These are phyloP conservation scores for Tricholoma matsutake DNA, from an alignment of 768 basidiomycete genomes.

Conservation along the genomic window DNA sequence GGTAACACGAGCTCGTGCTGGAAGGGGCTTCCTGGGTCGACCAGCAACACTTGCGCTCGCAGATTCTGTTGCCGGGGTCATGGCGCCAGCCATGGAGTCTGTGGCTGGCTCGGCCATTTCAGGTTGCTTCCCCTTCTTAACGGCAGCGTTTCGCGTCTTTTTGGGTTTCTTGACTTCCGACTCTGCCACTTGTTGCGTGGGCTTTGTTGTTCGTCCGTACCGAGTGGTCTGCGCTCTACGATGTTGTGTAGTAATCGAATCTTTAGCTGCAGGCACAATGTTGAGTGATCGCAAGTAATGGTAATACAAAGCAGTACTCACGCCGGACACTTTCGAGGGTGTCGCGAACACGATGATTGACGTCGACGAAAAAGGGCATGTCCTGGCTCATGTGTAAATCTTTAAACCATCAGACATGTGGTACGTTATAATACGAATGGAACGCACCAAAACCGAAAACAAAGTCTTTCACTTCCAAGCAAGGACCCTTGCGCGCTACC, in stretches of 20 bases:
- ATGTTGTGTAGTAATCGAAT: background rate
- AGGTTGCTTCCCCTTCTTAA: background rate
- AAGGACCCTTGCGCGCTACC: constrained; percentile 6
- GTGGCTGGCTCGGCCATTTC: background rate
- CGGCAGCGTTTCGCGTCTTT: too few relatives aligned
- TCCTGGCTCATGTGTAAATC: constrained; percentile 10
- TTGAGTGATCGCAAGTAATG: background rate
- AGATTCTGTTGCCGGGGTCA: background rate
- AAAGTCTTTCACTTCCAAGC: constrained; percentile 15
- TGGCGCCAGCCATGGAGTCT: background rate
- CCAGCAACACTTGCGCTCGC: background rate
- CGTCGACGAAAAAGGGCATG: constrained; percentile 1
- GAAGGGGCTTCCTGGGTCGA: background rate
- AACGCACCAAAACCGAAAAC: constrained; percentile 14
- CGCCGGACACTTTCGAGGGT: constrained; percentile 2
- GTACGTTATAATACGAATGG: background rate
- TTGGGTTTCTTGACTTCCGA: background rate
- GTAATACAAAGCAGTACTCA: background rate
- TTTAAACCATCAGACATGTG: background rate
- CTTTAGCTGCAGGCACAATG: background rate
- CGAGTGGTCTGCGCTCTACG: background rate
- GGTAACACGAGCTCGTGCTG: background rate
- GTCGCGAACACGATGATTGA: constrained; percentile 2
- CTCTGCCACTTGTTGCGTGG: background rate
- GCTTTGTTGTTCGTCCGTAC: background rate